Percentiles rank a stretch among this genome's conserved stretches.
Conservation (phyloP, 2,329 filamentous ascomycete species). For the Arthrocladium fulminans region DNA sequence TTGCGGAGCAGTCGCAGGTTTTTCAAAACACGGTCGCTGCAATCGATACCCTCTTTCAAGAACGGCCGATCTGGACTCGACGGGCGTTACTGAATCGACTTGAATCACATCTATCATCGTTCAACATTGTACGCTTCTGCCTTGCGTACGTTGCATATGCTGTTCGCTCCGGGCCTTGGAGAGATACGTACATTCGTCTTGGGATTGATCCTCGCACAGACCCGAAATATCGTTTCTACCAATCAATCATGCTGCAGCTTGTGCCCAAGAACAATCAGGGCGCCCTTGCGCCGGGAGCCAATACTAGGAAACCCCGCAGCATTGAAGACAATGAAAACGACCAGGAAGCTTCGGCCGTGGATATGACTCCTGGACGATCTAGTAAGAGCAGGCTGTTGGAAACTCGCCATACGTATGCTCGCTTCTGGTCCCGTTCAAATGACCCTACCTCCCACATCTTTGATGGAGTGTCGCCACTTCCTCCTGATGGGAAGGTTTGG, state of each 20-base stretch:
- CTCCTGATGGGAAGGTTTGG: slow-evolving; percentile 80
- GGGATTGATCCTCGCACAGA: slow-evolving; percentile 77
- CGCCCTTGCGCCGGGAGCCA: slow-evolving; percentile 12
- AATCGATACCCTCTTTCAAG: slow-evolving; percentile 57
- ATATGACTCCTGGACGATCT: background rate
- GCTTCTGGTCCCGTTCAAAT: slow-evolving; percentile 16
- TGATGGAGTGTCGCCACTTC: slow-evolving; percentile 61
- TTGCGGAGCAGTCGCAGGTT: slow-evolving; percentile 30
- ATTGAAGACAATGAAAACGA: background rate
- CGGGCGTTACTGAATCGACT: slow-evolving; percentile 71
- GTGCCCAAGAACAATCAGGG: slow-evolving; percentile 29
- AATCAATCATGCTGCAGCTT: slow-evolving; percentile 80
- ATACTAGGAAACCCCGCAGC: slow-evolving; percentile 17
- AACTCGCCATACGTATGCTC: slow-evolving; percentile 6
- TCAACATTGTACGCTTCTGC: slow-evolving; percentile 58
- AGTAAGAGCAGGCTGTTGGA: background rate
- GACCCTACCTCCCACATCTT: slow-evolving; percentile 57
- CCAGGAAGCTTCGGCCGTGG: background rate
- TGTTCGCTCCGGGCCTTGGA: slow-evolving; percentile 86
- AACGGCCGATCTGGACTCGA: slow-evolving; percentile 78
- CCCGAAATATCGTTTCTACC: slow-evolving; percentile 69
- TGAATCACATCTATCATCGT: slow-evolving; percentile 36
- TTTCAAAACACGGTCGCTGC: slow-evolving; percentile 57
- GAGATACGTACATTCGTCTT: slow-evolving; percentile 75
- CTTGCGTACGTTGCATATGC: slow-evolving; percentile 82